These are phyloP conservation scores for Heliosperma pusillum DNA, from an alignment of 148 eudicot genomes.

Conservation along the genomic window DNA sequence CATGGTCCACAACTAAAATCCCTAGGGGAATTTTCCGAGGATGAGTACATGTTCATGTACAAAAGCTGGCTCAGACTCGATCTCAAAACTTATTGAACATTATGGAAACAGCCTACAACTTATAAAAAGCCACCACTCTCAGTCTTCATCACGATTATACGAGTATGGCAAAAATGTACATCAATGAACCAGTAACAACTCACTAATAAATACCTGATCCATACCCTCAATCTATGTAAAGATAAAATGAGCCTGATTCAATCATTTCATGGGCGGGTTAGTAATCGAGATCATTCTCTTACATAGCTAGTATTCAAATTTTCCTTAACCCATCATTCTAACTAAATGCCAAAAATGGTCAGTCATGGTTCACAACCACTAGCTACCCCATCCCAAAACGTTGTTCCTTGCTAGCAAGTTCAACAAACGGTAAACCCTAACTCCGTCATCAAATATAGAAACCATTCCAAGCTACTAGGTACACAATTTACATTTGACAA, in stretches of 20 bases:
- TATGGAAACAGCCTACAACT: background rate
- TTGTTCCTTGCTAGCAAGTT: background rate
- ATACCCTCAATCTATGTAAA: background rate
- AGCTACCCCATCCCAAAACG: background rate
- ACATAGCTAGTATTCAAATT: background rate
- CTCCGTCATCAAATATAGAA: background rate
- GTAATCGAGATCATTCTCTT: background rate
- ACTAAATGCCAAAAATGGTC: background rate
- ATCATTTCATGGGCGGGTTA: background rate
- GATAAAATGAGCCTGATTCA: background rate
- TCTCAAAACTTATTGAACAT: background rate
- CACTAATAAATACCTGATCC: no score
- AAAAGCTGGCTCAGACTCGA: background rate
- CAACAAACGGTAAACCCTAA: background rate
- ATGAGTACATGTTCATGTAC: background rate
- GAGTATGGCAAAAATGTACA: background rate
- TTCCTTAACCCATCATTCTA: background rate
- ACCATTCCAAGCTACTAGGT: background rate
- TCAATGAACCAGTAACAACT: background rate
- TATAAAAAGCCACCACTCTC: background rate
- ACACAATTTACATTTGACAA: slow-evolving; percentile 1
- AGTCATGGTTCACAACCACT: background rate
- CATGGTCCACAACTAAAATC: no score
- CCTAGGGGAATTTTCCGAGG: no score
- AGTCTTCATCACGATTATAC: background rate